These are phyloP conservation scores for Globisporangium cystogenes DNA, from an alignment of 352 stramenopile genomes.

Conservation along the genomic window DNA sequence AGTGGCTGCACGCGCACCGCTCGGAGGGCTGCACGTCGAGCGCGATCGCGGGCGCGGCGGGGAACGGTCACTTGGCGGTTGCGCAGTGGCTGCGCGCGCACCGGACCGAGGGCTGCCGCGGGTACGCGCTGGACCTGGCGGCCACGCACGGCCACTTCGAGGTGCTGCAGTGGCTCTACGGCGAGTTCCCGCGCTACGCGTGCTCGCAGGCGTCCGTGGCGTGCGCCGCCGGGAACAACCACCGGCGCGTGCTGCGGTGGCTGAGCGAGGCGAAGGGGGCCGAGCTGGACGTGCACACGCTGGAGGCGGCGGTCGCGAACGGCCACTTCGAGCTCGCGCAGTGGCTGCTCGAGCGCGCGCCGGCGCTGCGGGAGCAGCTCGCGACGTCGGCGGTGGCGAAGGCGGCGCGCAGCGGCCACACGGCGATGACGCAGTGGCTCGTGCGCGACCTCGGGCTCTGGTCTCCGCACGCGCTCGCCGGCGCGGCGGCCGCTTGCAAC, in stretches of 20 bases:
- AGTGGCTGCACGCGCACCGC: conserved; percentile 33
- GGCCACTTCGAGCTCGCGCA: conserved; percentile 26
- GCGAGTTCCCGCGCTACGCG: conserved; percentile 22
- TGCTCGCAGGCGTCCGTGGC: conserved; percentile 27
- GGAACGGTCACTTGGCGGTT: conserved; percentile 31
- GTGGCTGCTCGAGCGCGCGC: conserved; percentile 19
- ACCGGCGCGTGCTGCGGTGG: conserved; percentile 28
- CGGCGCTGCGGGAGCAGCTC: conserved; percentile 11
- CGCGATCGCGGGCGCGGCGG: conserved; percentile 28
- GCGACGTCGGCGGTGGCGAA: conserved; percentile 13
- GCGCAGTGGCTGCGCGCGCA: conserved; percentile 31
- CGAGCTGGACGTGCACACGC: conserved; percentile 19
- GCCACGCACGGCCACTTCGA: conserved; percentile 41
- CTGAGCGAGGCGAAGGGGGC: conserved; percentile 23
- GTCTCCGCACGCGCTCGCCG: conserved; percentile 22
- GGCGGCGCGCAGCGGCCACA: conserved; percentile 23
- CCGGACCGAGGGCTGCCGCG: conserved; percentile 28
- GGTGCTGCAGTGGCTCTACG: conserved; percentile 39
- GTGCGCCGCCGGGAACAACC: conserved; percentile 26
- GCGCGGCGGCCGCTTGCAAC: conserved; percentile 21
- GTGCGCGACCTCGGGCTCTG: conserved; percentile 21
- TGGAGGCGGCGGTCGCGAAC: conserved; percentile 27
- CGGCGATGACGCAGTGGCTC: conserved; percentile 21
- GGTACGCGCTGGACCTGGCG: conserved; percentile 32
- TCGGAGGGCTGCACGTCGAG: conserved; percentile 31